Percentiles rank a stretch among this genome's conserved stretches.
Evolutionary conservation across 164 flowering plant species (phyloP).

Genomic region (Liriodendron chinense): DNA sequence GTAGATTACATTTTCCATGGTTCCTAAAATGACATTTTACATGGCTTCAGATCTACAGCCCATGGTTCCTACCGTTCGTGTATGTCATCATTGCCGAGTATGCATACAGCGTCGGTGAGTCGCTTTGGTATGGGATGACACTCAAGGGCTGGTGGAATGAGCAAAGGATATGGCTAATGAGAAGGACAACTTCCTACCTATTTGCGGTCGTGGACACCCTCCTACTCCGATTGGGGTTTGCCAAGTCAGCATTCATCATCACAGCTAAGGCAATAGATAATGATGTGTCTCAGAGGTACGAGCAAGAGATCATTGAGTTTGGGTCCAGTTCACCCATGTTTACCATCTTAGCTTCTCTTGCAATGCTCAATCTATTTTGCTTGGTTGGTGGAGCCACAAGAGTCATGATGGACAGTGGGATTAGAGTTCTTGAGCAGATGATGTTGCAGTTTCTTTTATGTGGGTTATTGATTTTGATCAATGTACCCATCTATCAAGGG

Average conservation of each 20-base stretch:
- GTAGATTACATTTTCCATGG: background rate
- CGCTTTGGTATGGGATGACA: conserved; percentile 43
- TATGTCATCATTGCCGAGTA: conserved; percentile 33
- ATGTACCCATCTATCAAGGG: conserved; percentile 27
- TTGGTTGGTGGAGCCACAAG: conserved; percentile 12
- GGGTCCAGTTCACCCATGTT: conserved; percentile 34
- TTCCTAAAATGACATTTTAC: background rate
- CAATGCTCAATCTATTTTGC: conserved; percentile 23
- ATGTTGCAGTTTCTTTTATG: conserved; percentile 18
- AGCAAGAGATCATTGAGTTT: conserved; percentile 32
- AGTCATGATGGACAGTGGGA: conserved; percentile 1
- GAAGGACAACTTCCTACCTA: conserved; percentile 23
- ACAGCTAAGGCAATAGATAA: conserved; percentile 27
- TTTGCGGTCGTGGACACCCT: conserved; percentile 19
- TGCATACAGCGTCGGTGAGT: conserved; percentile 40
- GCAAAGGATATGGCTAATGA: conserved; percentile 22
- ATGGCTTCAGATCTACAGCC: conserved; percentile 47
- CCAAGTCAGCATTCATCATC: conserved; percentile 16
- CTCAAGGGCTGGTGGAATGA: conserved; percentile 29
- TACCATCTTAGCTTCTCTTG: conserved; percentile 22
- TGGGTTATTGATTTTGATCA: conserved; percentile 21
- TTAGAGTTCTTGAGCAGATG: conserved; percentile 12
- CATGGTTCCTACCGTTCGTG: conserved; percentile 63
- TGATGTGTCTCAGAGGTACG: conserved; percentile 21
- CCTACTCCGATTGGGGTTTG: conserved; percentile 17